Evolutionary conservation across 352 stramenopile species (phyloP).

Genomic region (Globisporangium carolinianum): DNA sequence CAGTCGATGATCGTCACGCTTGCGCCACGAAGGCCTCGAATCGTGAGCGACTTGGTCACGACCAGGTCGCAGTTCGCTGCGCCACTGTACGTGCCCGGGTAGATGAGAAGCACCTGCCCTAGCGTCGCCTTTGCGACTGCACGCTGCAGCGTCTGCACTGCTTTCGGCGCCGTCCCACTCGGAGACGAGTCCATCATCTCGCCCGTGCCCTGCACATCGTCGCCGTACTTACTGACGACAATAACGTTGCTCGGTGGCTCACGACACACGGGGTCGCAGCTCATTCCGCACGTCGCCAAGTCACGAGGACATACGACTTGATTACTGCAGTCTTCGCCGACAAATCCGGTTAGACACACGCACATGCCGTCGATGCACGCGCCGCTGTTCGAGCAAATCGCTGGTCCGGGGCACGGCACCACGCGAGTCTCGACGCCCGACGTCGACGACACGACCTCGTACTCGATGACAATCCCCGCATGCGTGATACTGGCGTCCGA

Average conservation of each 20-base stretch:
- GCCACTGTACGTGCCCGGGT: conserved; percentile 33
- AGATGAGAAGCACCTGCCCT: conserved; percentile 38
- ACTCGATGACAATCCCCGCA: conserved; percentile 35
- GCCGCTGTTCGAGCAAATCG: conserved; percentile 40
- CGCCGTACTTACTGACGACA: conserved; percentile 37
- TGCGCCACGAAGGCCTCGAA: conserved; percentile 32
- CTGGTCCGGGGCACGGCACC: conserved; percentile 30
- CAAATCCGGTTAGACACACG: conserved; percentile 43
- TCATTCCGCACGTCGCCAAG: conserved; percentile 17
- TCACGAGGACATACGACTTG: conserved; percentile 35
- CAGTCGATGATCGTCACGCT: conserved; percentile 38
- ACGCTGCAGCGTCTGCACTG: conserved; percentile 32
- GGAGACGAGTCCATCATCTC: conserved; percentile 42
- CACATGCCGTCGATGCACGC: conserved; percentile 36
- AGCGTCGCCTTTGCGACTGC: conserved; percentile 27
- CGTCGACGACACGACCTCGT: conserved; percentile 19
- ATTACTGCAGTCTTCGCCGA: conserved; percentile 63
- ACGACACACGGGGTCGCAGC: conserved; percentile 40
- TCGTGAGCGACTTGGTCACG: conserved; percentile 15
- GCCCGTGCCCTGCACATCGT: conserved; percentile 47
- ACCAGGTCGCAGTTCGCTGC: conserved; percentile 36
- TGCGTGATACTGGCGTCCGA: conserved; percentile 39
- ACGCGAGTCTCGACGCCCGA: not conserved
- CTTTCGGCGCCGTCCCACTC: conserved; percentile 41
- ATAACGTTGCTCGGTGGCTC: conserved; percentile 24